Percentiles rank a stretch among this genome's conserved stretches.
These are phyloP conservation scores for Litchi chinensis DNA, from an alignment of 345 rosid genomes.

Conservation along the genomic window DNA sequence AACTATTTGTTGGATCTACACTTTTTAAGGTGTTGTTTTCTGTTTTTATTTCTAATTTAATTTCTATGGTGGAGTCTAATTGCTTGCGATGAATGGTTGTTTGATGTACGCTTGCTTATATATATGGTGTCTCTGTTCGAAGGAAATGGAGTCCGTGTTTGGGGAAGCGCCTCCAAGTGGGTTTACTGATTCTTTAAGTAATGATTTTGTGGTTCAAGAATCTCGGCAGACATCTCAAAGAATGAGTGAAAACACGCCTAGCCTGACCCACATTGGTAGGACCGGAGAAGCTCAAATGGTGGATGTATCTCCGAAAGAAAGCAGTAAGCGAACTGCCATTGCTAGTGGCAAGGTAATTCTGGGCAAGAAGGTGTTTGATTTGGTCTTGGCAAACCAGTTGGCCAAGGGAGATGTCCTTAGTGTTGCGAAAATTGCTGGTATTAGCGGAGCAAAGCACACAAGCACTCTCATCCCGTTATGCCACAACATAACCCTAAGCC, in stretches of 20 bases:
- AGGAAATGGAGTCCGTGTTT: conserved; percentile 88
- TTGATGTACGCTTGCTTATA: neutral
- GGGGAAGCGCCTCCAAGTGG: conserved; percentile 67
- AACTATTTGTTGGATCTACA: neutral
- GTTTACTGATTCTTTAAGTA: conserved; percentile 36
- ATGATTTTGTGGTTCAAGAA: conserved; percentile 28
- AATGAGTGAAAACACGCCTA: conserved; percentile 17
- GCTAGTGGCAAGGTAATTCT: conserved; percentile 80
- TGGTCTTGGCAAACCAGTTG: conserved; percentile 81
- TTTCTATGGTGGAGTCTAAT: neutral
- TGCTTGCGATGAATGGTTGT: neutral
- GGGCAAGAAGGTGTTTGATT: conserved; percentile 71
- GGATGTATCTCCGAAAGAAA: conserved; percentile 79
- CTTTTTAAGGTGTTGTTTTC: neutral
- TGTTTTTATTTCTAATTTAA: neutral
- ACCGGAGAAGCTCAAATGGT: conserved; percentile 92
- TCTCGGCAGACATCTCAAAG: conserved; percentile 27
- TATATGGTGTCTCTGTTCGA: conserved; percentile 20
- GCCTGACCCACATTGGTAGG: conserved; percentile 63
- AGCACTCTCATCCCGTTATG: conserved; percentile 84
- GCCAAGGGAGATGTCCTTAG: conserved; percentile 94
- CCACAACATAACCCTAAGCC: conserved; percentile 73
- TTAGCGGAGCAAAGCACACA: conserved; percentile 84
- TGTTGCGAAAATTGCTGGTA: conserved; percentile 91
- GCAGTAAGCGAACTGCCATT: conserved; percentile 64